Evolutionary conservation across 129 eudicot genomes (phyloP).

Genomic region (Dittrichia graveolens): DNA sequence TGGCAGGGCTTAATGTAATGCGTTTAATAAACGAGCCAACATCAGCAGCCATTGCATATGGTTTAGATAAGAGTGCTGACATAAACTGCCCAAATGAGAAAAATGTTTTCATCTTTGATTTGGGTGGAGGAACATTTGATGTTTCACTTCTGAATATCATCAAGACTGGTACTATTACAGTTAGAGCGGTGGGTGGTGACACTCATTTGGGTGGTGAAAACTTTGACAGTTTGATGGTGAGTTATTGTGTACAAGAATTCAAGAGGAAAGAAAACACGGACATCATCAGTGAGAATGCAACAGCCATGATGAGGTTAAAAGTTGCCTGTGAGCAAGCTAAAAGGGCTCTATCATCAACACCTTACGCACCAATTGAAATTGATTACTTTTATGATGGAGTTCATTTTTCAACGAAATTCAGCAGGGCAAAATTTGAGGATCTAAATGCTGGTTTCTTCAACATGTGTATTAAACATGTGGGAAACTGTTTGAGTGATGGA

Average conservation of each 20-base stretch:
- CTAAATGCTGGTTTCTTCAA: conserved; percentile 16
- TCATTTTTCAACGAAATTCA: conserved; percentile 5
- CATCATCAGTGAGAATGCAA: conserved; percentile 5
- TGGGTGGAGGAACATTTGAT: conserved; percentile 35
- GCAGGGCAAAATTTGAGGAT: conserved; percentile 22
- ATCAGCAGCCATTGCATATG: conserved; percentile 32
- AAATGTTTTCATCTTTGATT: conserved; percentile 20
- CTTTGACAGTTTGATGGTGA: conserved; percentile 25
- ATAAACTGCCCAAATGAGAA: not conserved
- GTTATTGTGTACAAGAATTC: conserved; percentile 10
- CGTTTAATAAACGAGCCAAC: conserved; percentile 24
- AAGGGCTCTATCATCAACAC: conserved; percentile 24
- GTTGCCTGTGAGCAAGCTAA: conserved; percentile 29
- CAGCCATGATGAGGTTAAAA: conserved; percentile 24
- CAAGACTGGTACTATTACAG: not conserved
- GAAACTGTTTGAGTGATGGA: conserved; percentile 28
- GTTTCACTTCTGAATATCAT: conserved; percentile 32
- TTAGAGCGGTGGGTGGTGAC: conserved; percentile 34
- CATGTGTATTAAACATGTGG: conserved; percentile 27
- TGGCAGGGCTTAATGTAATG: conserved; percentile 23
- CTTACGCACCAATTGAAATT: conserved; percentile 8
- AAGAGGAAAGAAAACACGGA: conserved; percentile 25
- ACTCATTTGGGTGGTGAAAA: conserved; percentile 21
- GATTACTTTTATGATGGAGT: conserved; percentile 21
- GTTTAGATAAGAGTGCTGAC: conserved; percentile 18